These are phyloP conservation scores for Petasospora fabianii DNA, from an alignment of 1,139 yeast species.

Conservation along the genomic window DNA sequence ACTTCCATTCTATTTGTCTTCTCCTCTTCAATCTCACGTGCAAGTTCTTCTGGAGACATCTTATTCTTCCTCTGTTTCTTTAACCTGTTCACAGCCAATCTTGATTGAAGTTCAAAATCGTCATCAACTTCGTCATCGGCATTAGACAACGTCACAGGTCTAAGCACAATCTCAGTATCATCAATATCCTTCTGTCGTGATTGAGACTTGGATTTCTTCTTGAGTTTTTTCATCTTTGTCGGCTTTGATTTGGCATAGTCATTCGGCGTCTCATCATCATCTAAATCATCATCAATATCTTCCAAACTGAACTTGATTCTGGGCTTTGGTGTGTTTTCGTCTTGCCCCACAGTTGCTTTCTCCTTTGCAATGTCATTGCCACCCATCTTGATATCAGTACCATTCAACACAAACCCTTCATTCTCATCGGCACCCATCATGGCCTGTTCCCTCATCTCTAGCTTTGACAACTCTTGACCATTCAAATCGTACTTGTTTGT, in stretches of 20 bases:
- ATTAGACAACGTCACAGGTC: slow-evolving; percentile 33
- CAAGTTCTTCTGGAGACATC: slow-evolving; percentile 44
- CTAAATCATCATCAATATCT: slow-evolving; percentile 4
- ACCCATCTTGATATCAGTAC: slow-evolving; percentile 17
- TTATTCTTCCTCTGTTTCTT: slow-evolving; percentile 33
- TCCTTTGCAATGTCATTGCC: slow-evolving; percentile 2
- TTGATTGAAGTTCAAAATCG: slow-evolving; percentile 46
- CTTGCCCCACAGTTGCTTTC: slow-evolving; percentile 13
- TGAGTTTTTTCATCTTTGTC: slow-evolving; percentile 47
- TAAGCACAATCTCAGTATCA: slow-evolving; percentile 27
- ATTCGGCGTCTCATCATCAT: slow-evolving; percentile 16
- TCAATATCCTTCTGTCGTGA: slow-evolving; percentile 13
- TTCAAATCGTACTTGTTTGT: slow-evolving; percentile 14
- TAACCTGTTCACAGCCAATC: slow-evolving; percentile 40
- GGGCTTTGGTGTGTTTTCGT: slow-evolving; percentile 10
- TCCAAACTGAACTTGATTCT: slow-evolving; percentile 16
- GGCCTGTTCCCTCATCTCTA: slow-evolving; percentile 22
- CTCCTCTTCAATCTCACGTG: slow-evolving; percentile 41
- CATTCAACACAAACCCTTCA: slow-evolving; percentile 23
- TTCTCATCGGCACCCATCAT: slow-evolving; percentile 23
- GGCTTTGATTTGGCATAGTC: slow-evolving; percentile 32
- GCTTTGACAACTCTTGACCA: slow-evolving; percentile 7
- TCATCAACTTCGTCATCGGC: slow-evolving; percentile 38
- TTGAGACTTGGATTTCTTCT: slow-evolving; percentile 24
- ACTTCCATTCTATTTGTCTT: slow-evolving; percentile 22